Evolutionary conservation across 164 flowering plant genomes (phyloP), one percentile per base, ranked within the genome.

Genomic region (Vitis rotundifolia): DNA sequence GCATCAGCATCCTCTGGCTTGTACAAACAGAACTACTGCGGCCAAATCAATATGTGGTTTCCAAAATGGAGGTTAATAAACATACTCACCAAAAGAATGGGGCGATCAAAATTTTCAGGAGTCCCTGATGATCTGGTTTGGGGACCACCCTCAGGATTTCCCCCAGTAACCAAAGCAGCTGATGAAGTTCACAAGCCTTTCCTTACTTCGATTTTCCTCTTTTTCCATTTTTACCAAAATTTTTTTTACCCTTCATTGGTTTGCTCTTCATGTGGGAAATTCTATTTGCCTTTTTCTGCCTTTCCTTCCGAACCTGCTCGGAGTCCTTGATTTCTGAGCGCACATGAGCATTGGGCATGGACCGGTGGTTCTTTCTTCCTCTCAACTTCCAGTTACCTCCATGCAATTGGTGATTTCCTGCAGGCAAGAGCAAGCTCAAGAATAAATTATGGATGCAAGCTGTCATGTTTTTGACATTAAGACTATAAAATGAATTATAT

Each of bases 251-350:
- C 76, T 84, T 86, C 0, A 63, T 51, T 26, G 81, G 68, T 61
- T 87, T 89, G 83, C 72, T 81, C 79, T 94, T 89, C 71, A 82
- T 56, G 53, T 81, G 58, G 12, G 96, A 78, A 2, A 73, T 59
- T 72, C 64, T 81, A 68, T 71, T 73, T 8, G 94, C 96, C 70
- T 91, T 85, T 61, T 82, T 85, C 81, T 86, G 89, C 80, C 96
- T 83, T 63, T 78, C 85, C 73, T 91, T 95, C 28, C 94, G 75
- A 54, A 95, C 89, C 75, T 95, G 99, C 10, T 95, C 93, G 13
- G 81, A 76, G 73, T 85, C 80, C 76, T 81, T 91, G 26, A 93
- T 84, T 74, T 95, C 99, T 59, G 97, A 86, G 56, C 83, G 93
- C 53, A 93, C 85, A 59, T 91, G 87, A 15, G 97, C 91, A 67